These are phyloP conservation scores for Hypoxylon sp. DNA, from an alignment of 2,329 filamentous ascomycete species.

Conservation along the genomic window DNA sequence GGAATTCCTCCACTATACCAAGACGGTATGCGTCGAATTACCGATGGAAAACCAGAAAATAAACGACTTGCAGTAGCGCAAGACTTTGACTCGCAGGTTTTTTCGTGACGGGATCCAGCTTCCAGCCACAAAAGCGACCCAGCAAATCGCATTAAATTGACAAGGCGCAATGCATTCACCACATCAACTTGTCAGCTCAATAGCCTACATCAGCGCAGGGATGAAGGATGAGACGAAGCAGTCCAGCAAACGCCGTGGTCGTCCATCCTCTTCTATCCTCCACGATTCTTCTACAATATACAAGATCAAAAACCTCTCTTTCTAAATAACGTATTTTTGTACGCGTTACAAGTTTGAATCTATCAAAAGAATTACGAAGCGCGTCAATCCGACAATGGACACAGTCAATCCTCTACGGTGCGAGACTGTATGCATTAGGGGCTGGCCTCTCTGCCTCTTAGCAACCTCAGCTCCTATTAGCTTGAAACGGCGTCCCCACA, in stretches of 20 bases:
- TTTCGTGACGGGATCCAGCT: constrained; percentile 24
- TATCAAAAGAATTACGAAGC: constrained; percentile 25
- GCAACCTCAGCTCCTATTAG: constrained; percentile 38
- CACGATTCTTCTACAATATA: not conserved
- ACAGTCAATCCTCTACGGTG: constrained; percentile 2
- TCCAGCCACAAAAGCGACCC: constrained; percentile 39
- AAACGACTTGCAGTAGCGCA: constrained; percentile 2
- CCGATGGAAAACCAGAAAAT: not conserved
- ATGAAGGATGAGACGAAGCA: constrained; percentile 27
- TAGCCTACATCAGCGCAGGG: constrained; percentile 35
- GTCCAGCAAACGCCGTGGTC: constrained; percentile 5
- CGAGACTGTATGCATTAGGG: constrained; percentile 21
- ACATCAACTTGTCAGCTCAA: constrained; percentile 21
- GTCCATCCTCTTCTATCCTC: not conserved
- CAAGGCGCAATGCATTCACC: constrained; percentile 35
- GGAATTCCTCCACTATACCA: not conserved
- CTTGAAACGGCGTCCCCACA: constrained; percentile 37
- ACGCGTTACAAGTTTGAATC: constrained; percentile 1
- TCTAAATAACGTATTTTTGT: constrained; percentile 1
- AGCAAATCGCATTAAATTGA: constrained; percentile 30
- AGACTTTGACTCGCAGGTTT: constrained; percentile 21
- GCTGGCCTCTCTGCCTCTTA: constrained; percentile 12
- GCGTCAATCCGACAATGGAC: not conserved
- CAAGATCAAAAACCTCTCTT: constrained; percentile 3
- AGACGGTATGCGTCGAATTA: not conserved